These are phyloP conservation scores for Psophocarpus tetragonolobus DNA, from an alignment of 306 rosid genomes.

Conservation along the genomic window DNA sequence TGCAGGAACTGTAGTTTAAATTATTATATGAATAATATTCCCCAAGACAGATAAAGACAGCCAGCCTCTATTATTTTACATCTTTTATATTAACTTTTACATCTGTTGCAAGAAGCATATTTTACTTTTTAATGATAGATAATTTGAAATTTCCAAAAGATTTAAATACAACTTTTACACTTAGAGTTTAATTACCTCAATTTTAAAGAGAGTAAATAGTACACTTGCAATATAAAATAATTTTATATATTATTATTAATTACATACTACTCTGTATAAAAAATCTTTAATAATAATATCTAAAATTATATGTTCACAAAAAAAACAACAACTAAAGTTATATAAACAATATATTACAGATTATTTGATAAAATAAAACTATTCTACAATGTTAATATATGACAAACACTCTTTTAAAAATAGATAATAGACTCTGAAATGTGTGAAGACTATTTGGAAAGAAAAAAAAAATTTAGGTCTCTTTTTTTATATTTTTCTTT, in stretches of 20 bases:
- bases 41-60: neutral
- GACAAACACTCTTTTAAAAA: no score
- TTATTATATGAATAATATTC: neutral
- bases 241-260: no score
- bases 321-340: no score
- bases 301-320: no score
- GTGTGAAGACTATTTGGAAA: neutral
- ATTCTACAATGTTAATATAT: no score
- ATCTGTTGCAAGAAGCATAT: neutral
- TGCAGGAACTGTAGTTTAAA: neutral
- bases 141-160: neutral
- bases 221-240: no score
- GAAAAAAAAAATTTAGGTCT: neutral
- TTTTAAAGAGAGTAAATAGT: neutral
- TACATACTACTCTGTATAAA: no score
- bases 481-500: neutral
- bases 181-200: neutral
- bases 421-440: neutral
- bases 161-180: neutral
- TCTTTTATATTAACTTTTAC: neutral
- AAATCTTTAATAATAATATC: no score
- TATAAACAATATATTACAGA: no score
- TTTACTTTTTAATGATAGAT: neutral
- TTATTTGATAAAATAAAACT: no score
- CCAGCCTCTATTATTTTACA: neutral